Percentiles rank a stretch among this genome's conserved stretches.
phyloP scores from a whole-genome alignment of 768 basidiomycete species.

The Cystobasidium onofrii region DNA sequence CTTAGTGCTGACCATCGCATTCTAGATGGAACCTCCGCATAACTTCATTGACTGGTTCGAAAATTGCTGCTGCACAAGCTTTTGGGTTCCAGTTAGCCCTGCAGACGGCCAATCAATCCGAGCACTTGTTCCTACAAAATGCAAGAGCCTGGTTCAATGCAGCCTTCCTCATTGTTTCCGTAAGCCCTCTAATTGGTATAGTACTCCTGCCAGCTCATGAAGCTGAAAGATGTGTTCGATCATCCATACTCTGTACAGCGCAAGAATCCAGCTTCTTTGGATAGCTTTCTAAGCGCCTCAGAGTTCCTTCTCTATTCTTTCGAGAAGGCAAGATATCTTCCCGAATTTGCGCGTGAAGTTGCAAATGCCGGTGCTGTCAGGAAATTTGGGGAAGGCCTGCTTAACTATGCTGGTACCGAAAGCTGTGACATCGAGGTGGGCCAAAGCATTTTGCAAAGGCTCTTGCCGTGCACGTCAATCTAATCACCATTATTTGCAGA shows the following conservation, averaged over 20 bases:
- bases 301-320: slow-evolving; percentile 24
- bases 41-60: slow-evolving; percentile 4
- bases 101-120: slow-evolving; percentile 16
- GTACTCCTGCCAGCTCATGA: too few relatives aligned
- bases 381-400: slow-evolving; percentile 13
- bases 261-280: neutral
- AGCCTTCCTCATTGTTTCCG: slow-evolving; percentile 12
- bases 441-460: neutral
- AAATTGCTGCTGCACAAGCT: slow-evolving; percentile 17
- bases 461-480: too few relatives aligned
- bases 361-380: slow-evolving; percentile 22
- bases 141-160: slow-evolving; percentile 26
- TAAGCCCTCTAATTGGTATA: too few relatives aligned
- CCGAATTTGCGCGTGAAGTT: slow-evolving; percentile 22
- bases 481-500: too few relatives aligned
- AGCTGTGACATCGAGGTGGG: neutral
- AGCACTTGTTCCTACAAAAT: slow-evolving; percentile 2
- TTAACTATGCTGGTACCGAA: slow-evolving; percentile 15
- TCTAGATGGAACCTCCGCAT: slow-evolving; percentile 31
- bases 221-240: neutral
- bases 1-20: neutral
- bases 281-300: neutral
- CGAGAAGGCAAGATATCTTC: neutral
- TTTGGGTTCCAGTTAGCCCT: slow-evolving; percentile 19
- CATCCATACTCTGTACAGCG: neutral